These are phyloP conservation scores for Fusarium sp. DNA, from an alignment of 2,329 filamentous ascomycete species.

Conservation along the genomic window DNA sequence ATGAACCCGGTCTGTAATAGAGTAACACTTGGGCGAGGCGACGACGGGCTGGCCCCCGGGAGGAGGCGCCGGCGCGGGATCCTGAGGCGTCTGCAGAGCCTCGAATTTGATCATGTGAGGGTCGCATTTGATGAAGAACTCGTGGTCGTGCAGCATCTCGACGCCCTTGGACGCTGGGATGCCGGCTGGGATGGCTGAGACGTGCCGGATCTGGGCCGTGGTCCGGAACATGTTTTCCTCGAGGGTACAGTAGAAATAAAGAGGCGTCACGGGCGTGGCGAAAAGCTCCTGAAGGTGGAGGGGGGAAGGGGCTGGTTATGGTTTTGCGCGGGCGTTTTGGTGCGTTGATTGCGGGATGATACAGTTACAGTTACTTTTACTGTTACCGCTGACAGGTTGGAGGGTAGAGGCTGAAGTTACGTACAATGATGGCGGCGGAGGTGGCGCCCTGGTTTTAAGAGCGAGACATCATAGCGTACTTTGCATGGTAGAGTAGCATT, in stretches of 20 bases:
- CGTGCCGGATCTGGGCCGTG: conserved; percentile 55
- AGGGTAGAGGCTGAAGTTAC: not conserved
- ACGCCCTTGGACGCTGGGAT: conserved; percentile 51
- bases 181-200: conserved; percentile 54
- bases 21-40: conserved; percentile 53
- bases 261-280: not conserved
- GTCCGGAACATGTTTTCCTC: conserved; percentile 55
- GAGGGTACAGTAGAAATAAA: not conserved
- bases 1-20: conserved; percentile 62
- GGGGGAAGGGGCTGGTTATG: not conserved
- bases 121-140: conserved; percentile 63
- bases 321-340: not conserved
- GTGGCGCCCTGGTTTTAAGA: conserved; percentile 2
- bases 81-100: conserved; percentile 44
- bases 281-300: not conserved
- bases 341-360: not conserved
- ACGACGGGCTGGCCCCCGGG: conserved; percentile 36
- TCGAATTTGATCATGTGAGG: conserved; percentile 61
- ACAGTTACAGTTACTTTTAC: not conserved
- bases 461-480: not conserved
- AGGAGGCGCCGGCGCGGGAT: conserved; percentile 45
- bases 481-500: not conserved
- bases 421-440: not conserved
- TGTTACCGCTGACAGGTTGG: not conserved
- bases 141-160: conserved; percentile 61